A percentile compares a stretch with the other conserved stretches of the same genome.
These are phyloP conservation scores for Arxiozyma heterogenica DNA, from an alignment of 1,139 yeast species.

Conservation along the genomic window DNA sequence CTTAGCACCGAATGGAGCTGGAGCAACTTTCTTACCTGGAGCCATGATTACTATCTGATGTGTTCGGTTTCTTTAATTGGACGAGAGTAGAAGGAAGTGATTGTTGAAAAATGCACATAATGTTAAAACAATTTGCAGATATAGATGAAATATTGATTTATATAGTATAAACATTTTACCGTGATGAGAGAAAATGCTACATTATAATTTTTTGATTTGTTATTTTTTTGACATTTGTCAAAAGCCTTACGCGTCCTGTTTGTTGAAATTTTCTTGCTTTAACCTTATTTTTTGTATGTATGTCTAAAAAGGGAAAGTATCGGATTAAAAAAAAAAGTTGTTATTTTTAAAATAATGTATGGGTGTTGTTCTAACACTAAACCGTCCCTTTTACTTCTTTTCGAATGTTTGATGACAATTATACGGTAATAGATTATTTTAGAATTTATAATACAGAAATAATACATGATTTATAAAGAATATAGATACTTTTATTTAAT, in stretches of 20 bases:
- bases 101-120: background rate
- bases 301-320: background rate
- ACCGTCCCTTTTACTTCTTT: background rate
- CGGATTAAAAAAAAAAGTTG: background rate
- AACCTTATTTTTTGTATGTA: background rate
- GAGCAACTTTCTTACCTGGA: slow-evolving; percentile 78
- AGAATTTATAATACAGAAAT: too few species aligned
- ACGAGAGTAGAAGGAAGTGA: too few species aligned
- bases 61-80: slow-evolving; percentile 6
- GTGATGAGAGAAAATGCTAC: background rate
- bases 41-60: slow-evolving; percentile 37
- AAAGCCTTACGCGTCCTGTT: background rate
- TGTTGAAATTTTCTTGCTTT: background rate
- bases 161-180: background rate
- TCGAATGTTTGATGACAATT: background rate
- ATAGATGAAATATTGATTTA: background rate
- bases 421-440: too few species aligned
- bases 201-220: too few species aligned
- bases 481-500: too few species aligned
- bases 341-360: background rate
- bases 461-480: too few species aligned
- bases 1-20: slow-evolving; percentile 67
- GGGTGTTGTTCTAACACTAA: background rate
- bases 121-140: background rate
- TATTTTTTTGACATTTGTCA: too few species aligned